Percentiles rank a stretch among this genome's conserved stretches.
phyloP scores from a whole-genome alignment of 179 eudicot genomes.

The Patellifolia procumbens region DNA sequence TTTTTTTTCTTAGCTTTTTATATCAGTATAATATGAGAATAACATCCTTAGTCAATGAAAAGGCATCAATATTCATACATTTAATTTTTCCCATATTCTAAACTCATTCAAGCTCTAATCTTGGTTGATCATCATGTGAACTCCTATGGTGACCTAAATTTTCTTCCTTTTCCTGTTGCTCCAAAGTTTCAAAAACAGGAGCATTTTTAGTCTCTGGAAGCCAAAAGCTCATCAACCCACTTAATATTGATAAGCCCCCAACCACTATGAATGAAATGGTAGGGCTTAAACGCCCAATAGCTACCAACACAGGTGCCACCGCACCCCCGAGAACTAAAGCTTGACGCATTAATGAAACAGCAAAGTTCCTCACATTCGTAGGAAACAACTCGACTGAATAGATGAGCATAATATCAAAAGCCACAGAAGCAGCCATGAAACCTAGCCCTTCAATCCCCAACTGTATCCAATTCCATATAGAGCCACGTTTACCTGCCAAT shows the following conservation, averaged over 20 bases:
- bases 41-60: too few relatives aligned
- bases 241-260: constrained; percentile 40
- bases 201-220: constrained; percentile 56
- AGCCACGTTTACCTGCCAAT: constrained; percentile 7
- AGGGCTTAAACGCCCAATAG: constrained; percentile 39
- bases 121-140: constrained; percentile 10
- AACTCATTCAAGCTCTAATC: constrained; percentile 10
- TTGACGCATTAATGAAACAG: constrained; percentile 53
- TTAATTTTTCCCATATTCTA: too few relatives aligned
- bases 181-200: constrained; percentile 52
- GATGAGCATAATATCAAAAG: constrained; percentile 43
- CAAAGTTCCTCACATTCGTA: constrained; percentile 56
- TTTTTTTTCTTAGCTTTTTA: too few relatives aligned
- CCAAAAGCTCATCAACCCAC: constrained; percentile 46
- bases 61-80: too few relatives aligned
- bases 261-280: constrained; percentile 44
- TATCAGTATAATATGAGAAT: too few relatives aligned
- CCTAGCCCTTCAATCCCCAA: constrained; percentile 40
- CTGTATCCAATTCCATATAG: constrained; percentile 37
- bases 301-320: constrained; percentile 54
- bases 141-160: constrained; percentile 7
- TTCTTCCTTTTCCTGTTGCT: constrained; percentile 46
- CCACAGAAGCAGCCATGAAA: constrained; percentile 48
- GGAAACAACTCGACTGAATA: constrained; percentile 60
- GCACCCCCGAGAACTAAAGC: constrained; percentile 56